These are phyloP conservation scores for Tetrapisispora phaffii DNA, from an alignment of 805 yeast genomes.

Conservation along the genomic window DNA sequence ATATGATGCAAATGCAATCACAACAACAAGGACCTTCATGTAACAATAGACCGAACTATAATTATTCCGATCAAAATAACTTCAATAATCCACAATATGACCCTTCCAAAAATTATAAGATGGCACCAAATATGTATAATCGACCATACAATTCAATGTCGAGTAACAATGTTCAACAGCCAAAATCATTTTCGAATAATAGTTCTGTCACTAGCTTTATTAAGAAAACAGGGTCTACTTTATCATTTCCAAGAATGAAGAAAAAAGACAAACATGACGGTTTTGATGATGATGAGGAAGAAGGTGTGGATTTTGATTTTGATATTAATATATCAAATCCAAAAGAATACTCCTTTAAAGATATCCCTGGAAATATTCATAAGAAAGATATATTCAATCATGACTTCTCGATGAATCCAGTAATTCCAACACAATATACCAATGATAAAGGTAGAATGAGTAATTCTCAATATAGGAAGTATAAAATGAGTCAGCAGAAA, in stretches of 20 bases:
- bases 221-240: background rate
- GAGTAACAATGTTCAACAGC: background rate
- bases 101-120: background rate
- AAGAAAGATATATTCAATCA: slow-evolving; percentile 47
- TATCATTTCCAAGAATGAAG: background rate
- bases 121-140: background rate
- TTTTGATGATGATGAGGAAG: background rate
- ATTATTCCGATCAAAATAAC: background rate
- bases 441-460: slow-evolving; percentile 23
- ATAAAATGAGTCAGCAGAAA: slow-evolving; percentile 58
- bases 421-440: slow-evolving; percentile 54
- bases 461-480: slow-evolving; percentile 58
- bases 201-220: background rate
- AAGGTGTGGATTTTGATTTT: background rate
- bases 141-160: background rate
- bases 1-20: background rate
- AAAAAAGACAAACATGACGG: background rate
- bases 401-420: slow-evolving; percentile 55
- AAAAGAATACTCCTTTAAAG: slow-evolving; percentile 46
- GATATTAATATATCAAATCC: background rate
- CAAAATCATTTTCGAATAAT: background rate
- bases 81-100: background rate
- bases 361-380: slow-evolving; percentile 52
- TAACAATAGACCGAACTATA: background rate
- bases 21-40: background rate